Percentiles rank a stretch among this genome's conserved stretches.
Evolutionary conservation across 441 rosid genomes (phyloP).

Genomic region (Gossypium trilobum): DNA sequence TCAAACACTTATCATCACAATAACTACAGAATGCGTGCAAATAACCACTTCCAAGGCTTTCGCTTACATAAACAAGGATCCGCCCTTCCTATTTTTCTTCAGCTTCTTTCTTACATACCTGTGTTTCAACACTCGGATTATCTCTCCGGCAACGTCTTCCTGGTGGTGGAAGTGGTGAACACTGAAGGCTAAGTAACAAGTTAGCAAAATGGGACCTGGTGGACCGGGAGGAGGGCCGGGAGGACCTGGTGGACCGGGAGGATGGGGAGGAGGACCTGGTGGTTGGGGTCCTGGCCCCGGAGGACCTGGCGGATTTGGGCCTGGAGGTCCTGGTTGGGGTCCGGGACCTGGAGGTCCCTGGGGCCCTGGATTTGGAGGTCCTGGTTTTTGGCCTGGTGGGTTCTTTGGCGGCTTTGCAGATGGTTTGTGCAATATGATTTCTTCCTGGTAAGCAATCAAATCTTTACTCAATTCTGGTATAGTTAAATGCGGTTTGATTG

Average conservation of each 20-base stretch:
- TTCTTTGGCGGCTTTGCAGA: constrained; percentile 48
- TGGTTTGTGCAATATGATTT: constrained; percentile 48
- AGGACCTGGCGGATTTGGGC: background rate
- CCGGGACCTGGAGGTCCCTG: constrained; percentile 26
- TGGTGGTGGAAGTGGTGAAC: background rate
- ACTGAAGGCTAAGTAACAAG: background rate
- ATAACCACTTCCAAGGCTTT: background rate
- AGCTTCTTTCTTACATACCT: background rate
- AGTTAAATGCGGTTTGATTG: background rate
- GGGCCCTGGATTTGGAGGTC: constrained; percentile 30
- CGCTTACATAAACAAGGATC: background rate
- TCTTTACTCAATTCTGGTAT: background rate
- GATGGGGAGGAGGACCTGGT: background rate
- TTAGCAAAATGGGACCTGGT: constrained; percentile 9
- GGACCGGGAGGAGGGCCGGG: constrained; percentile 3
- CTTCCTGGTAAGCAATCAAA: constrained; percentile 43
- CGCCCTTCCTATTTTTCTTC: background rate
- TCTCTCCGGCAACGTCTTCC: background rate
- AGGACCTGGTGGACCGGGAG: background rate
- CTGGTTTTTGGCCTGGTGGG: constrained; percentile 35
- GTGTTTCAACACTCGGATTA: background rate
- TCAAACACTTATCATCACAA: background rate
- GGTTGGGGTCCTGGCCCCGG: background rate
- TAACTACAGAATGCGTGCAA: background rate
- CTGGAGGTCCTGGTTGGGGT: constrained; percentile 15